phyloP scores from a whole-genome alignment of 83 land plant species.

The Picea abies region DNA sequence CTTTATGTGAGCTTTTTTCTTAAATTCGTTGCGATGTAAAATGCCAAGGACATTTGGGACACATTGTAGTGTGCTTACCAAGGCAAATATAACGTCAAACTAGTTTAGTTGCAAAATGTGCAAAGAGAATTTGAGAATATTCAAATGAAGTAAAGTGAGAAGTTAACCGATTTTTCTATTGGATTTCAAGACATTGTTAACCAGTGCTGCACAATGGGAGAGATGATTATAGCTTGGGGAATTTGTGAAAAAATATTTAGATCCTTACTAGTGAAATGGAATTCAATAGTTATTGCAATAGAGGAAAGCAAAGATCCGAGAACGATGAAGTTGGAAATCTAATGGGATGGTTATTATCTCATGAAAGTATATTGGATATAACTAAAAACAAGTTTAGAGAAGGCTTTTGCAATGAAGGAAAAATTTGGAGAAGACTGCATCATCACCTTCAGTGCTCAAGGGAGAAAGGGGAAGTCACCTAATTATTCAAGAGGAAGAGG shows the following conservation, averaged over 20 bases:
- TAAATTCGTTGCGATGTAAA: neutral
- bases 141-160: neutral
- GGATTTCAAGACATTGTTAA: neutral
- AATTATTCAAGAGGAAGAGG: too few species aligned
- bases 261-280: neutral
- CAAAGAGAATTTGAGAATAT: neutral
- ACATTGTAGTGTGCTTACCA: neutral
- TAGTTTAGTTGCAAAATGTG: neutral
- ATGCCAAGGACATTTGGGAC: conserved; percentile 2
- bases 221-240: neutral
- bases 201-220: neutral
- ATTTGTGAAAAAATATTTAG: neutral
- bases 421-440: too few species aligned
- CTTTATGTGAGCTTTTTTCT: neutral
- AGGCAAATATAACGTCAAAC: neutral
- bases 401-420: neutral
- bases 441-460: too few species aligned
- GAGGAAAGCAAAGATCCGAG: neutral
- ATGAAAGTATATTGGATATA: neutral
- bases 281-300: neutral
- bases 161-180: neutral
- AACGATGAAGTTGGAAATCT: neutral
- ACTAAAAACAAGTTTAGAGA: neutral
- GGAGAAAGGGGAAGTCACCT: too few species aligned
- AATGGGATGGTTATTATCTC: neutral